These are phyloP conservation scores for Musa balbisiana DNA, from an alignment of 202 grass and related monocot genomes.

Conservation along the genomic window DNA sequence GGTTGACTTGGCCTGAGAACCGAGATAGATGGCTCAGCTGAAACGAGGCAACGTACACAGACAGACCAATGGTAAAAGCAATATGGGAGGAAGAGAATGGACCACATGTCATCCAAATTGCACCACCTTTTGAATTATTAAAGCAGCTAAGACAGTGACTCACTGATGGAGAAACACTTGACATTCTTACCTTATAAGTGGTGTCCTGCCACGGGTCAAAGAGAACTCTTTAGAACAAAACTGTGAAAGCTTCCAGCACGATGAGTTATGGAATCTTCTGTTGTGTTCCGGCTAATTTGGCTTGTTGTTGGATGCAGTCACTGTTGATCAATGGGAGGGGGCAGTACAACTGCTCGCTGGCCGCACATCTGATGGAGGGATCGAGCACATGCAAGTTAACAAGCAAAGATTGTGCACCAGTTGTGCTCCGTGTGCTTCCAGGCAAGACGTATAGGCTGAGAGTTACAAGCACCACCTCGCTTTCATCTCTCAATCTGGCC, in stretches of 20 bases:
- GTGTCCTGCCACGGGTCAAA: background rate
- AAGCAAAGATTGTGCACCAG: conserved; percentile 38
- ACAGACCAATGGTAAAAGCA: background rate
- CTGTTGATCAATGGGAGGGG: conserved; percentile 76
- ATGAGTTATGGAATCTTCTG: background rate
- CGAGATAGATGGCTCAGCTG: background rate
- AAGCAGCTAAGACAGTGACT: background rate
- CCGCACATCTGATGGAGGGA: conserved; percentile 25
- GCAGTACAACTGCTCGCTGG: conserved; percentile 58
- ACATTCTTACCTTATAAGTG: background rate
- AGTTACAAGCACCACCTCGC: conserved; percentile 67
- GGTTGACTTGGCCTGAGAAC: background rate
- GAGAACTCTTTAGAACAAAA: background rate
- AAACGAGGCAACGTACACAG: background rate
- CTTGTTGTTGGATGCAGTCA: conserved; percentile 32
- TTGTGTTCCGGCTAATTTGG: background rate
- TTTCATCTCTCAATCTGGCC: conserved; percentile 64
- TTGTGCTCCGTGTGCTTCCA: conserved; percentile 38
- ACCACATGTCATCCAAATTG: background rate
- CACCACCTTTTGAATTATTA: background rate
- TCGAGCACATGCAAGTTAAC: conserved; percentile 30
- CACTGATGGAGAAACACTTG: background rate
- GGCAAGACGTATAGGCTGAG: conserved; percentile 70
- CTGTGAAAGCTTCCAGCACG: background rate
- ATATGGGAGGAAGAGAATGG: background rate